Evolutionary conservation across 2,329 filamentous ascomycete species (phyloP).

Genomic region (Sarocladiaceae sp.): DNA sequence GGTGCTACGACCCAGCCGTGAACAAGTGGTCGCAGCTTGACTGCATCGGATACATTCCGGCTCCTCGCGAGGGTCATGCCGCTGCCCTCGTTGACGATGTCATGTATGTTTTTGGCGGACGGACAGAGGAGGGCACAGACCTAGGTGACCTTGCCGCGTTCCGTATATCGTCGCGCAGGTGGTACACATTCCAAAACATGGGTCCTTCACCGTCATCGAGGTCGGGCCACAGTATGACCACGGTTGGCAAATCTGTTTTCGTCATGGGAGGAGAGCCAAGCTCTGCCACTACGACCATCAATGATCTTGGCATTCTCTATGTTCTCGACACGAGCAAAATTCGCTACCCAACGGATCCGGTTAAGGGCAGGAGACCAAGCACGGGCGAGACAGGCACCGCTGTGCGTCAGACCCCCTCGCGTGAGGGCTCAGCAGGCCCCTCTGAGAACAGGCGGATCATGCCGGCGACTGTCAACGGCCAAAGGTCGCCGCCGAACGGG

Average conservation of each 20-base stretch:
- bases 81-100: constrained; percentile 92
- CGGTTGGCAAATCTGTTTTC: constrained; percentile 86
- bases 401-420: constrained; percentile 35
- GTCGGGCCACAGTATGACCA: constrained; percentile 97
- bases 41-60: constrained; percentile 96
- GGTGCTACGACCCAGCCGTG: constrained; percentile 82
- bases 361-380: constrained; percentile 38
- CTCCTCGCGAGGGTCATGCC: constrained; percentile 89
- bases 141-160: constrained; percentile 87
- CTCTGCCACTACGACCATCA: constrained; percentile 73
- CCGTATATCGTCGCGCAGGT: constrained; percentile 71
- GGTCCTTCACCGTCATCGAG: constrained; percentile 89
- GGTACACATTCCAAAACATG: constrained; percentile 99
- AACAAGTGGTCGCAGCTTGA: constrained; percentile 88
- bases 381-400: constrained; percentile 27
- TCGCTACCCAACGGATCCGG: constrained; percentile 79
- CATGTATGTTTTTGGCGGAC: constrained; percentile 98
- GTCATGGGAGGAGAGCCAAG: constrained; percentile 94
- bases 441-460: constrained; percentile 43
- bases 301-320: constrained; percentile 85
- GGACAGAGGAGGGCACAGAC: constrained; percentile 89
- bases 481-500: constrained; percentile 33
- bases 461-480: constrained; percentile 40
- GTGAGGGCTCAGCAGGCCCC: constrained; percentile 50
- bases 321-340: constrained; percentile 95